Percentiles rank a stretch among this genome's conserved stretches.
Conservation (phyloP, 208 protist species). For the Willaertia magna region DNA sequence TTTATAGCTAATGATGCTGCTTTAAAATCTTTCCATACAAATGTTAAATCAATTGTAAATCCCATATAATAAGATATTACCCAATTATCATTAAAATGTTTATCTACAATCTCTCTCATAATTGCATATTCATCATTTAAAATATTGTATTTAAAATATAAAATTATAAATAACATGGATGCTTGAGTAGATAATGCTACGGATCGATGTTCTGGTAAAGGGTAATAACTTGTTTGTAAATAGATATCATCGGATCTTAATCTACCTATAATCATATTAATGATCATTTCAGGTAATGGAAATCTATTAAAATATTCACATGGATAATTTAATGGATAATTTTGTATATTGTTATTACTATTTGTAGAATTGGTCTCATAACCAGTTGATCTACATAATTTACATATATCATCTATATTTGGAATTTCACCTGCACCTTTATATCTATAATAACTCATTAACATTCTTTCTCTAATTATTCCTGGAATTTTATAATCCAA, state of each 20-base stretch:
- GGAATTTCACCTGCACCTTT: conserved; percentile 64
- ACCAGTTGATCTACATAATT: conserved; percentile 75
- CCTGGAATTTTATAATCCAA: conserved; percentile 81
- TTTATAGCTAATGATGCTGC: conserved; percentile 72
- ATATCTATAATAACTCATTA: conserved; percentile 91
- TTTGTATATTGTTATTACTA: background rate
- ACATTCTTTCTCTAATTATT: conserved; percentile 76
- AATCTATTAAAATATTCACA: conserved; percentile 13
- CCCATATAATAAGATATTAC: conserved; percentile 93
- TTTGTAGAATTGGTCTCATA: conserved; percentile 34
- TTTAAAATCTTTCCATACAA: conserved; percentile 75
- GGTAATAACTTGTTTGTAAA: conserved; percentile 68
- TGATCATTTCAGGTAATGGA: conserved; percentile 6
- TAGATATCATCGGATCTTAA: conserved; percentile 91
- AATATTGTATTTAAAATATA: conserved; percentile 88
- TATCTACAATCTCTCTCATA: conserved; percentile 95
- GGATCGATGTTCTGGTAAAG: conserved; percentile 74
- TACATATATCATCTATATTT: conserved; percentile 82
- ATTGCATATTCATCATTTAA: conserved; percentile 62
- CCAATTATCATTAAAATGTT: conserved; percentile 96
- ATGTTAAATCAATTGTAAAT: conserved; percentile 73
- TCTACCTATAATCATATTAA: conserved; percentile 74
- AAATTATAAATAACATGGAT: conserved; percentile 84
- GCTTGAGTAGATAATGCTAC: conserved; percentile 76
- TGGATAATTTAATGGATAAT: background rate